Conservation (phyloP, 805 yeast genomes). For the Peterozyma toletana region DNA sequence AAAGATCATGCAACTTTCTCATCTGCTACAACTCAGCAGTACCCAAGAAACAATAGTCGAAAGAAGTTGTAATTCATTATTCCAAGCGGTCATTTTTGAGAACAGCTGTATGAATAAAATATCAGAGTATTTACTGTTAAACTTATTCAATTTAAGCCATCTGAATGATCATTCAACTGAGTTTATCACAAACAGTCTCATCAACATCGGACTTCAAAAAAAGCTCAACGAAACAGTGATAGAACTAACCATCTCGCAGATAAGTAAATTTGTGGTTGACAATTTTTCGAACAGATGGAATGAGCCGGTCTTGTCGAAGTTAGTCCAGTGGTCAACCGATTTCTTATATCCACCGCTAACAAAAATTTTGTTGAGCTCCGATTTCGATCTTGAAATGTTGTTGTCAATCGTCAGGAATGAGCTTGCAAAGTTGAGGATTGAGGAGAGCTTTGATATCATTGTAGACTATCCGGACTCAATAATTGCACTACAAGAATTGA, state of each 20-base stretch:
- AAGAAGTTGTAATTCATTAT: constrained; percentile 16
- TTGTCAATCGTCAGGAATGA: constrained; percentile 14
- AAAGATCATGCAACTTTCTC: constrained; percentile 1
- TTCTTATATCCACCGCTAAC: constrained; percentile 28
- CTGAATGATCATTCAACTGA: constrained; percentile 8
- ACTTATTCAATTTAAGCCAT: constrained; percentile 11
- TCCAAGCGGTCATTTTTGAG: constrained; percentile 10
- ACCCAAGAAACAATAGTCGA: constrained; percentile 12
- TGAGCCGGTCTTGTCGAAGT: constrained; percentile 22
- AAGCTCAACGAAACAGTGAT: constrained; percentile 23
- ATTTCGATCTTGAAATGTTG: constrained; percentile 12
- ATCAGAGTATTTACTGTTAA: background rate
- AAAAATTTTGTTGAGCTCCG: constrained; percentile 11
- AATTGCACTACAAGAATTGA: constrained; percentile 51
- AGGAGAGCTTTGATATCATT: constrained; percentile 56
- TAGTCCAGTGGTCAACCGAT: constrained; percentile 29
- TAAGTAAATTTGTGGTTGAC: constrained; percentile 22
- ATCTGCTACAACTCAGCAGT: constrained; percentile 2
- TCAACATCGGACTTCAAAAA: constrained; percentile 14
- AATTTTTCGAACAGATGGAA: constrained; percentile 31
- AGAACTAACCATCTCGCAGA: constrained; percentile 27
- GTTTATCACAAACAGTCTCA: constrained; percentile 7
- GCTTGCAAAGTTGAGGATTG: constrained; percentile 35
- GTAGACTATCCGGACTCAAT: constrained; percentile 42
- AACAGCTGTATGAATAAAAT: constrained; percentile 8